Conservation (phyloP, 1,139 yeast genomes). For the Trichomonascaceae sp. region DNA sequence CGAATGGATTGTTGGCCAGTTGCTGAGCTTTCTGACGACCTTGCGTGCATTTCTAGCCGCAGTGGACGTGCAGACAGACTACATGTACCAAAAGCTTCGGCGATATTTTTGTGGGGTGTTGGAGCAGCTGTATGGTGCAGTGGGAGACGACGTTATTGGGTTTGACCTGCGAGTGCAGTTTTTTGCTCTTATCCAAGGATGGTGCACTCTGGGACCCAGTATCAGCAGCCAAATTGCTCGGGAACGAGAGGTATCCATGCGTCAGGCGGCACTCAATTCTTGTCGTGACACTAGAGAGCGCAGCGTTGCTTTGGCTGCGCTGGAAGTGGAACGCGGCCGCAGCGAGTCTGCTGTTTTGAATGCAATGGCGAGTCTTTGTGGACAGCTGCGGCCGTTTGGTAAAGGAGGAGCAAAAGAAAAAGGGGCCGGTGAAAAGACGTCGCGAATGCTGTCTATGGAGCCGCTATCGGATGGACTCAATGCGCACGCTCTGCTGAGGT, state of each 20-base stretch:
- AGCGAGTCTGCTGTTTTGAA: slow-evolving; percentile 62
- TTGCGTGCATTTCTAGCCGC: slow-evolving; percentile 50
- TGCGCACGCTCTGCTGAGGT: slow-evolving; percentile 49
- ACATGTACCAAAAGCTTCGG: slow-evolving; percentile 64
- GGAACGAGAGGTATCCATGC: slow-evolving; percentile 56
- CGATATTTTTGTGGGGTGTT: slow-evolving; percentile 70
- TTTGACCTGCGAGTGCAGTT: slow-evolving; percentile 79
- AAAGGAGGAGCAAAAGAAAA: no score
- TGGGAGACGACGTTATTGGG: slow-evolving; percentile 47
- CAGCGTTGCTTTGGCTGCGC: slow-evolving; percentile 47
- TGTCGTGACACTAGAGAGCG: slow-evolving; percentile 23
- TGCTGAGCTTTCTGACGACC: slow-evolving; percentile 52
- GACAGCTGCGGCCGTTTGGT: background rate
- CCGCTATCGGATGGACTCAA: slow-evolving; percentile 36
- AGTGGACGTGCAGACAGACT: slow-evolving; percentile 48
- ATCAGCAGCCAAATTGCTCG: slow-evolving; percentile 39
- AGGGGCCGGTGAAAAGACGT: background rate
- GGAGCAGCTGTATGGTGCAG: slow-evolving; percentile 51
- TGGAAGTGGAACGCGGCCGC: slow-evolving; percentile 69
- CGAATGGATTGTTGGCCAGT: slow-evolving; percentile 52
- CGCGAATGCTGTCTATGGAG: background rate
- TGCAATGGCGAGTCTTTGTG: slow-evolving; percentile 73
- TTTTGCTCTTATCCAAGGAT: slow-evolving; percentile 70
- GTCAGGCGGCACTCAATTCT: slow-evolving; percentile 14
- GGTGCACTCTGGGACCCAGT: slow-evolving; percentile 81